phyloP scores from a whole-genome alignment of 805 yeast species.

The Candida easanensis region DNA sequence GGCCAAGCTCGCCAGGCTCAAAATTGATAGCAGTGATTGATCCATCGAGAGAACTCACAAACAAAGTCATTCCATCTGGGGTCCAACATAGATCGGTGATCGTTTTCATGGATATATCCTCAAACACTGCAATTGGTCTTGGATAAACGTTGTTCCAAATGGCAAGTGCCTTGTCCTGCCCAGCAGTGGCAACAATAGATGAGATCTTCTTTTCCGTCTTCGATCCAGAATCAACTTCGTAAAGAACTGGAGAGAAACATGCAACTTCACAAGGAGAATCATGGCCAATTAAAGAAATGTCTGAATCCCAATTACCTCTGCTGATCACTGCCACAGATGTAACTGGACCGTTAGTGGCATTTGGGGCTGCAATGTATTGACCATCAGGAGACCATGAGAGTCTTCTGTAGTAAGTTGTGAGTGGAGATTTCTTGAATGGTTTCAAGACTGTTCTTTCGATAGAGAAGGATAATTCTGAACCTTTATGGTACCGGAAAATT shows the following conservation, averaged over 20 bases:
- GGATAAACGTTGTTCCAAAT: constrained; percentile 81
- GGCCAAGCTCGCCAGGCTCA: constrained; percentile 62
- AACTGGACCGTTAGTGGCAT: constrained; percentile 81
- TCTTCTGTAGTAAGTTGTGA: constrained; percentile 85
- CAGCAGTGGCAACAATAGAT: constrained; percentile 90
- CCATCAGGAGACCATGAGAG: constrained; percentile 93
- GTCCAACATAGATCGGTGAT: constrained; percentile 91
- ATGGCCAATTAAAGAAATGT: constrained; percentile 74
- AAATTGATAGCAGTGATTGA: constrained; percentile 67
- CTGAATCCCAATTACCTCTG: constrained; percentile 79
- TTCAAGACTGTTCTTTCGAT: constrained; percentile 79
- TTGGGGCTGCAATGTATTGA: constrained; percentile 80
- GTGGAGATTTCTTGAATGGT: constrained; percentile 86
- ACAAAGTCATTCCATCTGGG: constrained; percentile 73
- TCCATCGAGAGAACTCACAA: constrained; percentile 81
- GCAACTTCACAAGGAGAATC: constrained; percentile 85
- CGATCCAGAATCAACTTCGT: constrained; percentile 31
- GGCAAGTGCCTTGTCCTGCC: constrained; percentile 87
- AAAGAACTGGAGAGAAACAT: constrained; percentile 68
- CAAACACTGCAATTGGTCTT: constrained; percentile 77
- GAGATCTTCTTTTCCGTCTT: constrained; percentile 38
- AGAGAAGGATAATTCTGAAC: constrained; percentile 76
- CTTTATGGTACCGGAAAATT: constrained; percentile 79
- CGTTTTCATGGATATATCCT: constrained; percentile 70
- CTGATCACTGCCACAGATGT: constrained; percentile 70